Base-by-base conservation (phyloP, 768 basidiomycete species). In the Hypholoma sublateritium region DNA sequence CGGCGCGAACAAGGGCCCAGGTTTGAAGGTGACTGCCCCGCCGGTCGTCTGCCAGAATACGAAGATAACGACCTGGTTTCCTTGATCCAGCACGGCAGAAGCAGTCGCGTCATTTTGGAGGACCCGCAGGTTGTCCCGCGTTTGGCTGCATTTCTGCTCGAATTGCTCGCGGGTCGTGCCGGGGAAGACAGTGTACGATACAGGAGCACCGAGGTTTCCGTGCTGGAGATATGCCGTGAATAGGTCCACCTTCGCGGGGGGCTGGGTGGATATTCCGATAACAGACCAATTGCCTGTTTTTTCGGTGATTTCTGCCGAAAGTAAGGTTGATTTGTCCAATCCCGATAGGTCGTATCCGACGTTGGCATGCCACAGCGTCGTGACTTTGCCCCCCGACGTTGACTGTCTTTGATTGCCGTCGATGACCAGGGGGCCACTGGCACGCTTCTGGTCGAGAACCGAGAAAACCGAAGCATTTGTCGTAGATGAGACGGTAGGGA, bases 401-500 rank as follows among this genome's bases (percentile, higher is more conserved):
- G 28, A 59, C 53, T 37, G 51, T 37, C 32, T 63, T 32, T 53
- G 47, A 42, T 46, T 50, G 17, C 75, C 75, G 62, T 85, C 69
- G 19, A 85, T 69, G 42, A 76, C 67, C 19, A 87, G 72, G 2
- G 59, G 16, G 5, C 78, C 82, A 22, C 60, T 67, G 46, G 73
- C 76, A 3, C 74, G 79, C 56, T 80, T 79, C 65, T 90, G 87
- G 66, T 91, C 88, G 21, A 91, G 80, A 46, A 89, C 86, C 22
- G 84, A 82, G 67, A 80, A 77, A 13, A 89, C 77, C 2, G 83
- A 74, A 2, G 79, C 76, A 49, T 65, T 68, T 34, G 74, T 74
- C 4, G 70, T 72, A 0, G 82, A 81, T 19, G 74, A 64, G 43
- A 88, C 68, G 58, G 72, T 74, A 49, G 83, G 75, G 22, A 89